A percentile compares a stretch with the other conserved stretches of the same genome.
Conservation (phyloP, 1,139 yeast species). For the Taiozyma sp. region DNA sequence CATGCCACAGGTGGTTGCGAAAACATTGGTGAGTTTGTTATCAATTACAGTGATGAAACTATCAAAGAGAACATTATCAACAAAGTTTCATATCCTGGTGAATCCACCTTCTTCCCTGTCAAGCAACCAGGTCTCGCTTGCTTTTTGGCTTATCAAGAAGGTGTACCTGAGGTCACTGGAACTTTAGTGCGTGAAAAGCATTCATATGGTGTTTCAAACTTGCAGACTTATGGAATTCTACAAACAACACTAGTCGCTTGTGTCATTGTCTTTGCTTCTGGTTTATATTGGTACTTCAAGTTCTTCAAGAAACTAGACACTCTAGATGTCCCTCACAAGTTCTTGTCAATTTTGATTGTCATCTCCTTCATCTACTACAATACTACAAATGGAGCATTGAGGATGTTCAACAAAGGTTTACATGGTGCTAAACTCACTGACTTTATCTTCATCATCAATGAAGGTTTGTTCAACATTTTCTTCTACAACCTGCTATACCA, state of each 20-base stretch:
- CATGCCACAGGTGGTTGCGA: neutral
- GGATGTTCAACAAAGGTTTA: neutral
- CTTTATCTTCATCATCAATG: neutral
- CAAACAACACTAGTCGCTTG: neutral
- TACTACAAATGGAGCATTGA: neutral
- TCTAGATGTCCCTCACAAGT: neutral
- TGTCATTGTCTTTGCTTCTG: neutral
- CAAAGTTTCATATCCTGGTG: neutral
- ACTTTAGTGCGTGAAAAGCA: neutral
- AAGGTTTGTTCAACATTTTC: neutral
- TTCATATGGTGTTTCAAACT: constrained; percentile 1
- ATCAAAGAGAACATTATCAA: neutral
- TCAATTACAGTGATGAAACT: neutral
- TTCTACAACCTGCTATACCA: neutral
- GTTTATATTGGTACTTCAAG: neutral
- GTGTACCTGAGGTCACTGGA: neutral
- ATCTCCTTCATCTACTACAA: neutral
- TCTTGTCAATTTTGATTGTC: neutral
- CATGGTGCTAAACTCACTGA: neutral
- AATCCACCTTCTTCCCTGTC: neutral
- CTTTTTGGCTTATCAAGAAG: constrained; percentile 4
- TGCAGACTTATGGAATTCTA: neutral
- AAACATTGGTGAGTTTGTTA: neutral
- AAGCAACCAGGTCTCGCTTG: neutral
- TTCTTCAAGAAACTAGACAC: neutral